phyloP scores from a whole-genome alignment of 495 filamentous ascomycete genomes.

The Penicillium cataractarum region DNA sequence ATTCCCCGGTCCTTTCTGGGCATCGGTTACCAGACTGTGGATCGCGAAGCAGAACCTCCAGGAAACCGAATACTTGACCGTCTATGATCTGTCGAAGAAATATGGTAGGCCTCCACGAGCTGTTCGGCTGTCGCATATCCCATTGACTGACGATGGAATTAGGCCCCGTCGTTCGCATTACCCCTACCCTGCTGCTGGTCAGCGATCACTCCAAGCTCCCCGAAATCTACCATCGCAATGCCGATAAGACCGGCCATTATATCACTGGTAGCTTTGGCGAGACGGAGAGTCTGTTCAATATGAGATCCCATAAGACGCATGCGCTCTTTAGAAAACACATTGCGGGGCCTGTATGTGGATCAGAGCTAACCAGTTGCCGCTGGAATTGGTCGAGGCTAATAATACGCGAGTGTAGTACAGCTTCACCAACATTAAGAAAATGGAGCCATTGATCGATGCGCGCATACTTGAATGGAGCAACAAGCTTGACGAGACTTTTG shows the following conservation, averaged over 20 bases:
- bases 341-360: slow-evolving; percentile 33
- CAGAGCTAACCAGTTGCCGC: background rate
- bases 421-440: slow-evolving; percentile 53
- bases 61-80: slow-evolving; percentile 43
- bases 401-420: slow-evolving; percentile 49
- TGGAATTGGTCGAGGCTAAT: slow-evolving; percentile 15
- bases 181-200: slow-evolving; percentile 50
- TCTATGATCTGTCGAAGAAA: slow-evolving; percentile 49
- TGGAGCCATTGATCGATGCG: slow-evolving; percentile 55
- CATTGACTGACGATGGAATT: background rate
- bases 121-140: background rate
- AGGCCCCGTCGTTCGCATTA: slow-evolving; percentile 49
- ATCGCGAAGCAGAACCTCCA: slow-evolving; percentile 51
- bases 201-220: slow-evolving; percentile 52
- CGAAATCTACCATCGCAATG: slow-evolving; percentile 55
- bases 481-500: slow-evolving; percentile 47
- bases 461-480: slow-evolving; percentile 48
- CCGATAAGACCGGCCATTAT: slow-evolving; percentile 59
- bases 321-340: slow-evolving; percentile 49
- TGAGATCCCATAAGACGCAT: slow-evolving; percentile 52
- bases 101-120: slow-evolving; percentile 39
- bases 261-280: slow-evolving; percentile 54
- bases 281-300: slow-evolving; percentile 52
- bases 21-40: slow-evolving; percentile 53
- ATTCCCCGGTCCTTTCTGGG: slow-evolving; percentile 61